Conservation (phyloP, 2,329 filamentous ascomycete species). For the Aspergillus neoniger region DNA sequence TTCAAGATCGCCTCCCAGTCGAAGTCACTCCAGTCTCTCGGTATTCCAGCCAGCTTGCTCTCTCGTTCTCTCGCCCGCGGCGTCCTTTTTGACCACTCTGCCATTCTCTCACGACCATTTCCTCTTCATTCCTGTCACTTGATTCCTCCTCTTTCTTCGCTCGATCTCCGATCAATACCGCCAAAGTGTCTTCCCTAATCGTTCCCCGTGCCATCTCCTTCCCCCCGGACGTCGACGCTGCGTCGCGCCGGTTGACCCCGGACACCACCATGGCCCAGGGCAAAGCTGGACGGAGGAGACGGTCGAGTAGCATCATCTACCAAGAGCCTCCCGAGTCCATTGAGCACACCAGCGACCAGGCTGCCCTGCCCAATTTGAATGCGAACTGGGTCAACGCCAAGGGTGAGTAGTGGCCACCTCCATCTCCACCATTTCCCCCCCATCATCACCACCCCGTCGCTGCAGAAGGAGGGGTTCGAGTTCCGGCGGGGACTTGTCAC, state of each 20-base stretch:
- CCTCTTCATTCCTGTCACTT: constrained; percentile 10
- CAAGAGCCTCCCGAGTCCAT: constrained; percentile 95
- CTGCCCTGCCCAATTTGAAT: constrained; percentile 90
- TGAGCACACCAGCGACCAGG: constrained; percentile 97
- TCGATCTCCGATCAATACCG: constrained; percentile 64
- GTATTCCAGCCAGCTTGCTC: constrained; percentile 10
- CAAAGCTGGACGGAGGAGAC: constrained; percentile 75
- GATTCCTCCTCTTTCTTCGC: constrained; percentile 24
- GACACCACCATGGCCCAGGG: constrained; percentile 64
- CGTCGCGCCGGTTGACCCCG: constrained; percentile 55
- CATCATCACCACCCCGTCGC: background rate
- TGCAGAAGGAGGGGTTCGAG: background rate
- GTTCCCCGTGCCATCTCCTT: constrained; percentile 89
- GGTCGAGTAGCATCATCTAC: constrained; percentile 98
- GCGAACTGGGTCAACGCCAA: constrained; percentile 99
- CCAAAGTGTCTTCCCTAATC: constrained; percentile 93
- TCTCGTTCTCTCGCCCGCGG: background rate
- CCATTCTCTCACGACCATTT: constrained; percentile 2
- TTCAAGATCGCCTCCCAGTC: constrained; percentile 7
- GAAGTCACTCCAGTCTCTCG: constrained; percentile 7
- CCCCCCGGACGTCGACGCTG: constrained; percentile 77
- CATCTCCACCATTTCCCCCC: background rate
- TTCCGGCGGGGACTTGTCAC: background rate
- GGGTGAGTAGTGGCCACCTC: constrained; percentile 60
- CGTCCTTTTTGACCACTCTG: constrained; percentile 1